These are phyloP conservation scores for Rhizopogon vulgaris DNA, from an alignment of 768 basidiomycete species.

Conservation along the genomic window DNA sequence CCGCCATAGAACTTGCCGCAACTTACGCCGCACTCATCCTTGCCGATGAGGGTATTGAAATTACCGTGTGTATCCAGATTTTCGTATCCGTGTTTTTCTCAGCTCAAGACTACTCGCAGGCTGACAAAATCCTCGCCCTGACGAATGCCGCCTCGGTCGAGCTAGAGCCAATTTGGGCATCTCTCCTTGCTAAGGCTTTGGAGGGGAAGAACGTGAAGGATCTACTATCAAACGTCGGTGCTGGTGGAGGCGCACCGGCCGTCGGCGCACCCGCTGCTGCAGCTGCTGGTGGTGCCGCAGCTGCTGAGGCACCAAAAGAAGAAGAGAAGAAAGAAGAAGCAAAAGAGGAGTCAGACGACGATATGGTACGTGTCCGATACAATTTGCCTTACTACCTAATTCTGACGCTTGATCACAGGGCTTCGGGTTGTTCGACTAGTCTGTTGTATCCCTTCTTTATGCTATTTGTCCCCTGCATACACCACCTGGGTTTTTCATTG, in stretches of 20 bases:
- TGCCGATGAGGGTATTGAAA: constrained; percentile 95
- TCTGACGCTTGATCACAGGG: constrained; percentile 43
- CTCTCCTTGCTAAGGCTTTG: constrained; percentile 94
- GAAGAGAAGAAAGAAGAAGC: constrained; percentile 77
- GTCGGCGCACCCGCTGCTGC: constrained; percentile 46
- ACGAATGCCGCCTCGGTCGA: constrained; percentile 80
- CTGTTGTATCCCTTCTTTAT: constrained; percentile 17
- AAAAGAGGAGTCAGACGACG: constrained; percentile 86
- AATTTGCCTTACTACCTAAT: background rate
- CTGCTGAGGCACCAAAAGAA: constrained; percentile 62
- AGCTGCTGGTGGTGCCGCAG: constrained; percentile 51
- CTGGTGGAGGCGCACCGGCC: constrained; percentile 84
- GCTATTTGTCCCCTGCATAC: constrained; percentile 14
- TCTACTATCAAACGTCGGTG: constrained; percentile 89
- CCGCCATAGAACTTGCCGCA: constrained; percentile 76
- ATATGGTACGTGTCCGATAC: constrained; percentile 55
- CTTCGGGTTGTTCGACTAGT: constrained; percentile 94
- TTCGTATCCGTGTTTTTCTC: background rate
- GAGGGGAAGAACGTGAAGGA: constrained; percentile 98
- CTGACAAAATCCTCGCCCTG: constrained; percentile 89
- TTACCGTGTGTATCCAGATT: constrained; percentile 65
- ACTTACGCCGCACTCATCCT: constrained; percentile 98
- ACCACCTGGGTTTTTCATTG: background rate
- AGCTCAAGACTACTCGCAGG: constrained; percentile 34
- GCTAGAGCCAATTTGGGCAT: constrained; percentile 95